Base-by-base conservation (phyloP, 768 basidiomycete genomes). In the Termitomyces sp. region DNA sequence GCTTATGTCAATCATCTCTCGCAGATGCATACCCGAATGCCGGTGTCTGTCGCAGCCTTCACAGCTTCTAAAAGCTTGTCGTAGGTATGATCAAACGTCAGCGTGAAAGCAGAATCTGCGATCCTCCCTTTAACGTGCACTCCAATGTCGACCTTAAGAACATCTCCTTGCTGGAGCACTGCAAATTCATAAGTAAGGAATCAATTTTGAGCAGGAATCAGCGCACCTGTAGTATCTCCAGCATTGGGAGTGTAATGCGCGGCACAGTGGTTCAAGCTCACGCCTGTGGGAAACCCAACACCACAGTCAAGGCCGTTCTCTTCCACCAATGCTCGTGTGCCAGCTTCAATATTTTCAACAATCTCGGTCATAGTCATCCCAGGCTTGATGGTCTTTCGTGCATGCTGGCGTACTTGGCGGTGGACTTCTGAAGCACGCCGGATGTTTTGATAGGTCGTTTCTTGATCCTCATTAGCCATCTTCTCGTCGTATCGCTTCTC, bases 61-160 rank as follows among this genome's bases (percentile, higher is more conserved):
- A 96, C 97, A 30, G 97, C 95, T 66, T 90, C 87, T 11, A 99
- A 66, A 5, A 99, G 76, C 59, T 85, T 87, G 64, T 98, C 86
- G 67, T 98, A 99, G 10, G 88, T 91, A 30, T 86, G 92, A 57
- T 94, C 93, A 64, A 87, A 98, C 18, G 76, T 83, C 66, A 98
- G 75, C 3, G 97, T 99, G 72, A 98, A 98, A 3, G 97, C 97
- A 49, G 95, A 98, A 70, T 99, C 97, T 28, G 86, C 69, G 58
- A 98, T 99, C 52, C 92, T 80, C n/a, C 96, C 97, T 66, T 90
- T 90, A 36, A 98, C 94, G 62, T 99, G 97, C 3, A 98, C 94
- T 52, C 97, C 97, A 65, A 99, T 83, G 68, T 99, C 97, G 49
- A 99, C 94, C 75, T 99, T 98, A 61, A 99, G 77, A 18, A 98